Percentiles rank a stretch among this genome's conserved stretches.
These are phyloP conservation scores for Iberis pinnata DNA, from an alignment of 345 rosid genomes.

Conservation along the genomic window DNA sequence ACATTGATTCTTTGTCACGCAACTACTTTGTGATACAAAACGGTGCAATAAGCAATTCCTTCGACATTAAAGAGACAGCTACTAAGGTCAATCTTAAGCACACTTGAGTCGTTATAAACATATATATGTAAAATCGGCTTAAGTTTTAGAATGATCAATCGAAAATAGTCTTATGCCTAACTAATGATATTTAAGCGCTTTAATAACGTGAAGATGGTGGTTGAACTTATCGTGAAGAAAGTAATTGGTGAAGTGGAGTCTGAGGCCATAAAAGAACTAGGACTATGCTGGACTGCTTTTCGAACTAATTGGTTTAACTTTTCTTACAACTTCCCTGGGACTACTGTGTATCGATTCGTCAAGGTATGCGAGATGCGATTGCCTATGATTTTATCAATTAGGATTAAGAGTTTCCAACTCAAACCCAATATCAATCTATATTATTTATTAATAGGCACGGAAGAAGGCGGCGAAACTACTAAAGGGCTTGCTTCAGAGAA, in stretches of 20 bases:
- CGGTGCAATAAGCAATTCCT: neutral
- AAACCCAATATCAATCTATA: too few species aligned
- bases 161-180: too few species aligned
- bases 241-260: conserved; percentile 15
- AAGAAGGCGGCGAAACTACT: conserved; percentile 14
- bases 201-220: too few species aligned
- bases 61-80: conserved; percentile 8
- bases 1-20: neutral
- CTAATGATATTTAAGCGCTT: too few species aligned
- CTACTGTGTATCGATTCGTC: neutral
- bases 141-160: too few species aligned
- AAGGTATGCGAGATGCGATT: neutral
- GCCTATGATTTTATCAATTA: too few species aligned
- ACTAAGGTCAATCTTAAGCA: too few species aligned
- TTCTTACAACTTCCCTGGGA: neutral
- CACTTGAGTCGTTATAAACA: too few species aligned
- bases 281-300: conserved; percentile 15
- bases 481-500: neutral
- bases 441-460: too few species aligned
- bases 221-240: conserved; percentile 13
- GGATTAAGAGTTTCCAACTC: too few species aligned
- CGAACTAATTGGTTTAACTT: conserved; percentile 16
- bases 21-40: neutral
- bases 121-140: too few species aligned
- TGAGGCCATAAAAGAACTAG: conserved; percentile 14